A percentile compares a stretch with the other conserved stretches of the same genome.
phyloP scores from a whole-genome alignment of 2,329 filamentous ascomycete genomes.

The Xylariaceae sp. region DNA sequence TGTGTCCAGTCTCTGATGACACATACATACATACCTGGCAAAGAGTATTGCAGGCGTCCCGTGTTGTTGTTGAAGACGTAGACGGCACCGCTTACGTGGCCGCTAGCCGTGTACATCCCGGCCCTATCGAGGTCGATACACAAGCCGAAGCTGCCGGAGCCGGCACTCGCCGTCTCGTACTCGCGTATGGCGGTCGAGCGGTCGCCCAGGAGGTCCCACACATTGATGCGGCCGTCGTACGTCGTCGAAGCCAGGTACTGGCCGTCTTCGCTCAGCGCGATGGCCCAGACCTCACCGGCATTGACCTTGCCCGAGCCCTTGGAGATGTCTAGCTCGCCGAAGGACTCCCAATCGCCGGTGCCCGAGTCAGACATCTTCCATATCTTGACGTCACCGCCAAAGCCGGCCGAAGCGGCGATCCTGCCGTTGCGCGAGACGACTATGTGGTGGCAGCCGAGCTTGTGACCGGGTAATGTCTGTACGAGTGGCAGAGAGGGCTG shows the following conservation, averaged over 20 bases:
- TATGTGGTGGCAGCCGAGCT: conserved; percentile 87
- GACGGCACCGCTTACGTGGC: conserved; percentile 85
- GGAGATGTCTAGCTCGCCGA: conserved; percentile 38
- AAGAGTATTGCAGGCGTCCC: conserved; percentile 75
- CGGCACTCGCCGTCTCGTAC: conserved; percentile 69
- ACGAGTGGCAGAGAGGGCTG: conserved; percentile 67
- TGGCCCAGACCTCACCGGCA: conserved; percentile 76
- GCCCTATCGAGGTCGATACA: conserved; percentile 76
- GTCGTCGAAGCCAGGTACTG: conserved; percentile 81
- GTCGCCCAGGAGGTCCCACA: conserved; percentile 66
- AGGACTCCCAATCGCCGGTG: conserved; percentile 48
- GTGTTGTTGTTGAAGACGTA: conserved; percentile 95
- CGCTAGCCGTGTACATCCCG: conserved; percentile 81
- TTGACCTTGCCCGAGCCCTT: conserved; percentile 26
- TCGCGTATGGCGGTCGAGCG: conserved; percentile 63
- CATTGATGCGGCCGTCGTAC: conserved; percentile 79
- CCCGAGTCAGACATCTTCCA: conserved; percentile 65
- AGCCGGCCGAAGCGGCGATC: conserved; percentile 76
- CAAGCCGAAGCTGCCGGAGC: conserved; percentile 82
- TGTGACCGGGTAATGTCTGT: conserved; percentile 76
- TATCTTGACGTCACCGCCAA: conserved; percentile 80
- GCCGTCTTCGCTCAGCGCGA: conserved; percentile 79
- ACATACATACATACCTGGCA: conserved; percentile 70
- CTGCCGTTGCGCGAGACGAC: conserved; percentile 63
- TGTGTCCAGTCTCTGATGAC: conserved; percentile 1